Percentiles rank a stretch among this genome's conserved stretches.
Evolutionary conservation across 2,329 filamentous ascomycete species (phyloP).

Genomic region (Monosporascus ibericus): DNA sequence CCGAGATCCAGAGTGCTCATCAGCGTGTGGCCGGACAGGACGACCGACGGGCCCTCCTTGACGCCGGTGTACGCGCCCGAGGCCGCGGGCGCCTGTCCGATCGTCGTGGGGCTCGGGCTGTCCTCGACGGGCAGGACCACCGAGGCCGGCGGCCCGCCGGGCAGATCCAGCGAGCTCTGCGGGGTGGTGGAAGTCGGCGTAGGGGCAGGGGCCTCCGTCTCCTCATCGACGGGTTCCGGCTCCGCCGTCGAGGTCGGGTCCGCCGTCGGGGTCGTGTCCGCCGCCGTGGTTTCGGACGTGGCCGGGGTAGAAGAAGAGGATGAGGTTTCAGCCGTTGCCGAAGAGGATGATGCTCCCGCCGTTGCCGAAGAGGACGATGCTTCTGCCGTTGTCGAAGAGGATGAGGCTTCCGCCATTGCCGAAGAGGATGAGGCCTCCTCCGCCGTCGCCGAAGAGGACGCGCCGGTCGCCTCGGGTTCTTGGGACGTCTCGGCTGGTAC

Average conservation of each 20-base stretch:
- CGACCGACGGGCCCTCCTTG: constrained; percentile 20
- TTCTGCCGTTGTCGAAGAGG: too few relatives aligned
- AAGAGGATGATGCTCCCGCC: too few relatives aligned
- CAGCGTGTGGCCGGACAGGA: constrained; percentile 18
- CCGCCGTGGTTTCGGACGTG: too few relatives aligned
- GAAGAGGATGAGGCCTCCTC: not conserved
- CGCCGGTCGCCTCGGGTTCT: not conserved
- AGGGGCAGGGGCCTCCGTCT: too few relatives aligned
- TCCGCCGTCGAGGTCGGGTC: too few relatives aligned
- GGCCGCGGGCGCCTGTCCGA: constrained; percentile 8
- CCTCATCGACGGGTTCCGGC: too few relatives aligned
- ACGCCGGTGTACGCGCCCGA: constrained; percentile 18
- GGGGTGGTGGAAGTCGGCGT: too few relatives aligned
- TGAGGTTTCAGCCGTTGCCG: not conserved
- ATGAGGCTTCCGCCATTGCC: too few relatives aligned
- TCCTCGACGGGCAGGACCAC: constrained; percentile 1
- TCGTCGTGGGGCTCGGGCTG: too few relatives aligned
- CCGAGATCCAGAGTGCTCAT: constrained; percentile 21
- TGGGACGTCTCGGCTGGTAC: not conserved
- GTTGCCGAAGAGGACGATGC: not conserved
- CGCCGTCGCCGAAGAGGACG: not conserved
- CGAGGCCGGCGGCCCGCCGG: not conserved
- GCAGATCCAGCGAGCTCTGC: not conserved
- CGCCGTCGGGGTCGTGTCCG: too few relatives aligned
- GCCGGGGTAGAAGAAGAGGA: too few relatives aligned